phyloP scores from a whole-genome alignment of 306 rosid species.

The Prunus mume region DNA sequence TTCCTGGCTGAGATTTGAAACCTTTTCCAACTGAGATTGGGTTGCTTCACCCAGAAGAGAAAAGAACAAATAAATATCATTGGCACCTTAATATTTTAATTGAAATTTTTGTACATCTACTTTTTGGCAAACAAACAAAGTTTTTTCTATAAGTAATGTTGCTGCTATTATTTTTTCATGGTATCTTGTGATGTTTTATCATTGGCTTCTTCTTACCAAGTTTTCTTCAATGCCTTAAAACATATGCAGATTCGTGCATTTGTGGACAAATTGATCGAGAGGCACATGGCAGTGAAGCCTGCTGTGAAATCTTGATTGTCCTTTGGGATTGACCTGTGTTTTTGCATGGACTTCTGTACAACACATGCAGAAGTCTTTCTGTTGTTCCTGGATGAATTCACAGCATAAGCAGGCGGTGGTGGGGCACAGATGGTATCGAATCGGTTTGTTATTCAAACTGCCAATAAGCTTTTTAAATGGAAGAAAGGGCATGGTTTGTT shows the following conservation, averaged over 20 bases:
- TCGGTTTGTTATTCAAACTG: conserved; percentile 19
- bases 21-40: background rate
- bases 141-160: background rate
- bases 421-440: conserved; percentile 14
- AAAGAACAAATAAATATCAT: background rate
- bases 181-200: conserved; percentile 17
- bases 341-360: conserved; percentile 20
- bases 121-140: background rate
- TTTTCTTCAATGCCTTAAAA: conserved; percentile 30
- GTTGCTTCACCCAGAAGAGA: background rate
- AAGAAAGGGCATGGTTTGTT: conserved; percentile 19
- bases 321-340: conserved; percentile 15
- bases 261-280: conserved; percentile 88
- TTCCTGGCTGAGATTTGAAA: conserved; percentile 23
- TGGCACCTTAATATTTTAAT: conserved; percentile 1
- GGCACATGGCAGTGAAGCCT: conserved; percentile 63
- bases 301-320: conserved; percentile 46
- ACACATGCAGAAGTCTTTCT: conserved; percentile 24
- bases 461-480: conserved; percentile 12
- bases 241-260: conserved; percentile 81
- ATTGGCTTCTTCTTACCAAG: conserved; percentile 26
- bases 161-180: background rate
- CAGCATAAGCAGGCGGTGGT: conserved; percentile 26
- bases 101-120: conserved; percentile 1
- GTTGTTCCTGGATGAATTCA: conserved; percentile 31